Conservation (phyloP, 352 stramenopile species). For the Thalassiosira livingstoniorum region DNA sequence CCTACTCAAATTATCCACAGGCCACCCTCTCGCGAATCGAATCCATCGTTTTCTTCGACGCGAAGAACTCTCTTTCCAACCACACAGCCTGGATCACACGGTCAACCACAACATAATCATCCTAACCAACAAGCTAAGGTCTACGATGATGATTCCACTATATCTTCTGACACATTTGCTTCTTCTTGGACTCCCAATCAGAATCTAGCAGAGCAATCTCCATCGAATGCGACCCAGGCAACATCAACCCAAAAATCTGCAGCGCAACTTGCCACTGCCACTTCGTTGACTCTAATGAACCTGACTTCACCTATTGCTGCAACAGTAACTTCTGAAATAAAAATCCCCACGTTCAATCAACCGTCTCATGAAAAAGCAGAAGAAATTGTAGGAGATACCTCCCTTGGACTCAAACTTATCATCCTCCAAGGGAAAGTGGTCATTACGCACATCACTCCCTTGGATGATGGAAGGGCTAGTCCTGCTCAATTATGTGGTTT, state of each 20-base stretch:
- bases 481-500: conserved; percentile 75
- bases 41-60: neutral
- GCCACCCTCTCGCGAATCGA: conserved; percentile 8
- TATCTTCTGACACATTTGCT: conserved; percentile 33
- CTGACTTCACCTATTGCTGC: too few species aligned
- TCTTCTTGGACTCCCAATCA: conserved; percentile 21
- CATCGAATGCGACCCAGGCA: too few species aligned
- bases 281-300: too few species aligned
- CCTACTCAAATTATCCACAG: too few species aligned
- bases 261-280: too few species aligned
- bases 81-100: neutral
- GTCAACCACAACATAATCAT: too few species aligned
- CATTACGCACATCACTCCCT: conserved; percentile 70
- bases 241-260: too few species aligned
- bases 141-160: conserved; percentile 43
- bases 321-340: too few species aligned
- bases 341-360: too few species aligned
- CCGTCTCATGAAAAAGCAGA: too few species aligned
- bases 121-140: conserved; percentile 1
- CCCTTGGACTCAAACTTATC: conserved; percentile 79
- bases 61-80: conserved; percentile 40
- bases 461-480: conserved; percentile 73
- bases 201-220: too few species aligned
- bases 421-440: conserved; percentile 76
- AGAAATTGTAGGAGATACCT: conserved; percentile 78